Evolutionary conservation across 1,284 basidiomycete genomes (phyloP), one percentile per base, ranked within the genome.

Genomic region (Pterulicium gracile): DNA sequence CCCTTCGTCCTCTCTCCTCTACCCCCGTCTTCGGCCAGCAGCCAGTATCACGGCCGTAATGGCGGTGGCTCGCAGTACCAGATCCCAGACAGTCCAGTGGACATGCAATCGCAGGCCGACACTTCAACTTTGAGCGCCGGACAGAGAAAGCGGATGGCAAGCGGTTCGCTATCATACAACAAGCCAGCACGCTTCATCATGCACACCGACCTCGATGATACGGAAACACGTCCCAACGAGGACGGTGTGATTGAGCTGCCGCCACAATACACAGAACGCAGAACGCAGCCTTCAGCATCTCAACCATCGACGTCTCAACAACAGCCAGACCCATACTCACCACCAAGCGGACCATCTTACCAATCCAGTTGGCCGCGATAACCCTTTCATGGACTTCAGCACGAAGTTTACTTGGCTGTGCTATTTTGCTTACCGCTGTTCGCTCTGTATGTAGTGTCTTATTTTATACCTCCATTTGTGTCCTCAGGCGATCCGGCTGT

Each of bases 161-260:
- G 10, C 27, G 27, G 27, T 32, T 32, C 27, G 7, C 7, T 32
- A 7, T 32, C 27, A 7, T 32, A 32, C 17, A 68, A 75, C 52
- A 66, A 62, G 47, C 62, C 27, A n/a, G n/a, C 27, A 10, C 27
- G 27, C 27, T 81, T 77, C 58, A 69, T 88, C 49, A 50, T 87
- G 7, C 85, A 88, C 55, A 83, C 79, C 0, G 85, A 88, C 57
- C 72, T 73, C 7, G 81, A 81, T 48, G 77, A 80, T 50, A 58
- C 55, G 14, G 47, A 67, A 13, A 66, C 68, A 15, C 59, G 62
- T 22, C 67, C 66, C n/a, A 67, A 69, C 39, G 67, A 66, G 27
- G 65, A 74, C 15, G 82, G 73, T 5, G 62, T 85, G 18, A 69
- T 88, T 14, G 86, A 88, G 59, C 68, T 87, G 3, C 85, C 85